These are phyloP conservation scores for Psophocarpus tetragonolobus DNA, from an alignment of 306 rosid species.

Conservation along the genomic window DNA sequence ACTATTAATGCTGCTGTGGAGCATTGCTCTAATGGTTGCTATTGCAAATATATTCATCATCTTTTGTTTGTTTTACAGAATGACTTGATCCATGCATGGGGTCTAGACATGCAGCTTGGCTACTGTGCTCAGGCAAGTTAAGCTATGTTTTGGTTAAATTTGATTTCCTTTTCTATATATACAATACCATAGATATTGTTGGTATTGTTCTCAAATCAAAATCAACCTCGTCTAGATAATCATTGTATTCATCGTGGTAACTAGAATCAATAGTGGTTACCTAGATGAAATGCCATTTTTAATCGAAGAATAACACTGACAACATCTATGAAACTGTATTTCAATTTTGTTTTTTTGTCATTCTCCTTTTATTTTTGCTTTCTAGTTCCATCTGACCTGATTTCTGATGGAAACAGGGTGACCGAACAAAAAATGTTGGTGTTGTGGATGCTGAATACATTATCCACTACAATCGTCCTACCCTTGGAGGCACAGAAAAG, in stretches of 20 bases:
- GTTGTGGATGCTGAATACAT: conserved; percentile 93
- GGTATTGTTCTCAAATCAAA: neutral
- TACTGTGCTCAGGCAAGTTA: conserved; percentile 92
- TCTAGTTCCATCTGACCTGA: conserved; percentile 27
- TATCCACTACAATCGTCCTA: conserved; percentile 76
- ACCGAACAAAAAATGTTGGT: conserved; percentile 77
- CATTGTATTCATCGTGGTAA: neutral
- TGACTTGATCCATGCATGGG: conserved; percentile 97
- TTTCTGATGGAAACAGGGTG: conserved; percentile 60
- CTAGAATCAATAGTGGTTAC: neutral
- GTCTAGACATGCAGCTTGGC: conserved; percentile 88
- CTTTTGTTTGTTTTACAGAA: conserved; percentile 53
- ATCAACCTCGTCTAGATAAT: neutral
- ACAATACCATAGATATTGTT: neutral
- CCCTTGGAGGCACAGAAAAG: conserved; percentile 76
- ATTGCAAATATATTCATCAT: conserved; percentile 3
- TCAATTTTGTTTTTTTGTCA: neutral
- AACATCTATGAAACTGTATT: neutral
- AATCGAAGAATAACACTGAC: neutral
- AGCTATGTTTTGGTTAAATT: conserved; percentile 19
- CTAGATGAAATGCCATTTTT: neutral
- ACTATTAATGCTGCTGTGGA: neutral
- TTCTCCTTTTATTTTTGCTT: neutral
- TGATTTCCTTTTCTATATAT: neutral
- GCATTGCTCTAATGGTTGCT: neutral